Evolutionary conservation across 176 grass and related monocot genomes (phyloP), one percentile per base, ranked within the genome.

Genomic region (Paspalum notatum): DNA sequence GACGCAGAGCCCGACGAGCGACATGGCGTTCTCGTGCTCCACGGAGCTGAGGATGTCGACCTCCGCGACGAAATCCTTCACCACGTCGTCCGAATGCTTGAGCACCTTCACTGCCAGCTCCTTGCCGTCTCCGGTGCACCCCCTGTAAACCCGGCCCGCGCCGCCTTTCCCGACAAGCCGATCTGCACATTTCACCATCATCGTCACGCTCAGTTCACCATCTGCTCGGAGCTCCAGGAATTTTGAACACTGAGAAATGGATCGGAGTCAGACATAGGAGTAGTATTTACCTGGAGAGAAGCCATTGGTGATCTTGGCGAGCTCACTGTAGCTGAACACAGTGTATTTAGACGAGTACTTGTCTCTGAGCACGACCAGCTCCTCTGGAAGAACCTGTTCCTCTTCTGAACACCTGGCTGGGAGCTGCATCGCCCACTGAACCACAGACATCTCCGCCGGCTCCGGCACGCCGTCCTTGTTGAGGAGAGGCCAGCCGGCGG

Each of bases 391-490:
- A 45, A 91, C 18, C 21, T 53, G 16, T 62, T 77, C 69, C 41
- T 73, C 24, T 11, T 22, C 44, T 0, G 87, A 76, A 5, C 79
- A 89, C 49, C 95, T 88, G 44, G 56, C 68, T 1, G 92, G 95
- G 12, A 98, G 95, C 71, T 73, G 86, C 95, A 98, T 94, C 52
- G 95, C 88, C 95, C 95, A 98, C 66, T 92, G 80, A 9, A 89
- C 95, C 38, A 94, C 95, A 0, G 95, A 94, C 0, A 94, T 44
- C 47, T 90, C 82, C 0, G 86, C 85, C 66, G 66, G 62, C 22
- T 97, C 87, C 15, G 69, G 47, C 45, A 62, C 84, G 63, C 54
- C 38, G 45, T 82, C 73, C 72, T 85, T 88, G 62, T 68, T 71
- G 1, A 89, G 82, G 25, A 94, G 82, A 3, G 95, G 95, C 95